Evolutionary conservation across 345 rosid genomes (phyloP).

Genomic region (Populus nigra): DNA sequence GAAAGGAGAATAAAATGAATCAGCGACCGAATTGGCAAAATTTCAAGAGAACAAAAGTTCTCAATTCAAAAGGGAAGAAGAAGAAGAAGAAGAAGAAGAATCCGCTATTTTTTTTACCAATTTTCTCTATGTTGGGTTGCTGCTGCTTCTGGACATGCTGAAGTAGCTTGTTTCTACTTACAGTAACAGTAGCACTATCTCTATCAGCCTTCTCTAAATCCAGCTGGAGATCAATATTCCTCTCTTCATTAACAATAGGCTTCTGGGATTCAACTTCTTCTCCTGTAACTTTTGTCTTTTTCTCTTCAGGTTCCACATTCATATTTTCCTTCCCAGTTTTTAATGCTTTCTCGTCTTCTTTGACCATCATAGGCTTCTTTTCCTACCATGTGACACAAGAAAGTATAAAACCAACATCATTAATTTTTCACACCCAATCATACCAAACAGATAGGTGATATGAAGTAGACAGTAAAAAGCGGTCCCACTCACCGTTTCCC

Average conservation of each 20-base stretch:
- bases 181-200: conserved; percentile 27
- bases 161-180: conserved; percentile 38
- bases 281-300: conserved; percentile 33
- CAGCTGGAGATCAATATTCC: conserved; percentile 63
- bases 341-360: conserved; percentile 43
- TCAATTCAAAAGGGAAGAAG: neutral
- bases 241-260: conserved; percentile 41
- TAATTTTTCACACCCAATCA: conserved; percentile 10
- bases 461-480: conserved; percentile 1
- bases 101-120: conserved; percentile 32
- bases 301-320: conserved; percentile 46
- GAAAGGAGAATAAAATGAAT: neutral
- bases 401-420: conserved; percentile 10
- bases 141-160: conserved; percentile 57
- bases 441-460: neutral
- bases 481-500: conserved; percentile 66
- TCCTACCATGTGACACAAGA: conserved; percentile 43
- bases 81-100: neutral
- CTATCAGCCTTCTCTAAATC: conserved; percentile 79
- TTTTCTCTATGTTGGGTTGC: conserved; percentile 46
- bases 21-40: neutral
- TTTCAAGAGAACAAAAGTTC: neutral
- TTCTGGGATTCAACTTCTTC: conserved; percentile 53
- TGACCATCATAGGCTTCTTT: conserved; percentile 37
- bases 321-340: conserved; percentile 39